Evolutionary conservation across 768 basidiomycete genomes (phyloP), one percentile per base, ranked within the genome.

Genomic region (Termitomyces sp.): DNA sequence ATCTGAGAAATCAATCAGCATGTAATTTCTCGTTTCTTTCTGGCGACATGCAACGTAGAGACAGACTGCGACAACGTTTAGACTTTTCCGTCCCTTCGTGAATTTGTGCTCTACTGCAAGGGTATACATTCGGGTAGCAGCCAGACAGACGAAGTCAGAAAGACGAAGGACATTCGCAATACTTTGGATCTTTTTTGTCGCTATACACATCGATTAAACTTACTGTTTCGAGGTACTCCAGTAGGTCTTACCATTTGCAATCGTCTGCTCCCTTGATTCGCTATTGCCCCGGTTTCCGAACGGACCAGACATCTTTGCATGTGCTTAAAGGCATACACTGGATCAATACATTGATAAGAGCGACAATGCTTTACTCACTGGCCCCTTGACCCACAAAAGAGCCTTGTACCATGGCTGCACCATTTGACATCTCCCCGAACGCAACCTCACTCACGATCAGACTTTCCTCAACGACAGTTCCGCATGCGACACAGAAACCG

Each of bases 1-100:
- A 69, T 98, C 96, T n/a, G 93, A 93, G 67, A 99, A 98, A 74
- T 99, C 97, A 62, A 99, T 98, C 27, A 99, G 84, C 97, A 98
- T 98, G 71, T 95, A 92, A 58, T 88, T 93, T 54, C 89, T 76
- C 0, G 92, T 93, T 72, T 96, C 92, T 66, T 89, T 91, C 73
- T 95, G 88, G 60, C 96, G 74, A 69, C 95, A 96, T 3, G 95
- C 93, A 45, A 96, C 85, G 69, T 99, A 98, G 48, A 98, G 81
- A 70, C 97, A 99, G 44, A 95, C 91, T 3, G 95, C 97, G 37
- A 96, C 91, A 61, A 99, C 93, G 66, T 97, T 94, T 68, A 93
- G 78, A 65, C 92, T 92, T 67, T 89, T 88, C 30, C 97, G 83
- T 9, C 97, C 97, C 71, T 95, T 93, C 4, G 86, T 96, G 70